Base-by-base conservation (phyloP, 164 flowering plant species). In the Chimonanthus praecox region DNA sequence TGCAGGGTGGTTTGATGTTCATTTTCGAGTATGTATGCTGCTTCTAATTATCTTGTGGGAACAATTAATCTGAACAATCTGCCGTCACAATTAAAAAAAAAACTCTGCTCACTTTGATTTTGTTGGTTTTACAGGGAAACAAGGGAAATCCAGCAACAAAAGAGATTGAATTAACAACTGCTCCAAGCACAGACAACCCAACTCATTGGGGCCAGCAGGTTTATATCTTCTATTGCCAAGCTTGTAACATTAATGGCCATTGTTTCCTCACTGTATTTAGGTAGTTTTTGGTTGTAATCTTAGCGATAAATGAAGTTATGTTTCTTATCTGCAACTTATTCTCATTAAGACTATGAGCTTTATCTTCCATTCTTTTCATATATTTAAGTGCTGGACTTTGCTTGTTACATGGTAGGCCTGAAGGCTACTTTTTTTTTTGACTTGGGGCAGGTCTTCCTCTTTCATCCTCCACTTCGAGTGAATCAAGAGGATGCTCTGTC, bases 191-290 rank as follows among this genome's bases (percentile, higher is more conserved):
- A 44, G 81, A 88, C 49, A 49, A 79, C 72, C 81, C 89, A 64
- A 95, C 98, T 43, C 99, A 93, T 77, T 95, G 99, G 99, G 99
- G 99, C 16, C 99, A 95, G 74, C 98, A 95, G 96, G 98, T 95
- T 5, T 70, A 80, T 79, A 44, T 60, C 47, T 54, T 54, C 5
- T n/a, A 54, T n/a, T 63, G 4, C 66, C 46, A 33, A 63, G 21
- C 11, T 33, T 20, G 10, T 63, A 2, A 63, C 33, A 4, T n/a
- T 20, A 2, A 4, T 18, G 66, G 44, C 33, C 16, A 8, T 58
- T 2, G 16, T 10, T 63, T 33, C 8, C 6, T 63, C 66, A 7
- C 46, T 2, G 66, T 63, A 18, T 6, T 63, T 63, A 44, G 44
- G 66, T 73, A 68, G 45, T 6, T 54, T 4, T 3, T 54, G 11